Base-by-base conservation (phyloP, 345 rosid genomes). In the Crucihimalaya himalaica region DNA sequence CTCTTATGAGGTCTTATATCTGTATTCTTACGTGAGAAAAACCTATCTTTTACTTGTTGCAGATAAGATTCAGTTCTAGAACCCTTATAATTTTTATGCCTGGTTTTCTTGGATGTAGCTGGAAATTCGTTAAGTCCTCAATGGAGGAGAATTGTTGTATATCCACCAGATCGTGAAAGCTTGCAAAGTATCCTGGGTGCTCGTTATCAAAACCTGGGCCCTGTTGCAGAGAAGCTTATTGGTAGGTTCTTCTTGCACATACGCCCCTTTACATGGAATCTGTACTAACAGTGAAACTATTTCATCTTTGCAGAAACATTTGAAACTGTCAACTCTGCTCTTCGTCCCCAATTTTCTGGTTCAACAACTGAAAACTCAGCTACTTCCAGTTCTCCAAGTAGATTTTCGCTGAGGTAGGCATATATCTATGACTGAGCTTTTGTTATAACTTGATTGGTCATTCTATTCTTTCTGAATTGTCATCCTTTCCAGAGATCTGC, bases 71-170 rank as follows among this genome's bases (percentile, higher is more conserved):
- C 34, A 42, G 59, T 35, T 43, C 21, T 8, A 4, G 32, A 63
- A 58, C 35, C 57, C 57, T 27, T 55, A 25, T 52, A 56, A 35
- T 45, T 9, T 29, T 67, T 29, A 52, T 14, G 9, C 60, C 42
- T 62, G 39, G 5, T 40, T 35, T 63, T 37, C 16, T 51, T 56
- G 74, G 45, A 75, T 63, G 74, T 67, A 91, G 97, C 90, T 79
- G 88, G 88, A 78, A 86, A 66, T 80, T 71, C 80, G 55, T 79
- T 88, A 63, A 88, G 93, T 67, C 83, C 47, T 20, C 85, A 84
- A 29, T 94, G 98, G 98, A 85, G 97, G 82, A 94, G 83, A 78
- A 90, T 91, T 73, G 83, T 89, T 90, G 84, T 94, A 69, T 79
- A 80, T 75, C 86, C 81, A 27, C 89, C 96, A 64, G 87, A 66